These are phyloP conservation scores for Xerocomellus intermedius DNA, from an alignment of 768 basidiomycete species.

Conservation along the genomic window DNA sequence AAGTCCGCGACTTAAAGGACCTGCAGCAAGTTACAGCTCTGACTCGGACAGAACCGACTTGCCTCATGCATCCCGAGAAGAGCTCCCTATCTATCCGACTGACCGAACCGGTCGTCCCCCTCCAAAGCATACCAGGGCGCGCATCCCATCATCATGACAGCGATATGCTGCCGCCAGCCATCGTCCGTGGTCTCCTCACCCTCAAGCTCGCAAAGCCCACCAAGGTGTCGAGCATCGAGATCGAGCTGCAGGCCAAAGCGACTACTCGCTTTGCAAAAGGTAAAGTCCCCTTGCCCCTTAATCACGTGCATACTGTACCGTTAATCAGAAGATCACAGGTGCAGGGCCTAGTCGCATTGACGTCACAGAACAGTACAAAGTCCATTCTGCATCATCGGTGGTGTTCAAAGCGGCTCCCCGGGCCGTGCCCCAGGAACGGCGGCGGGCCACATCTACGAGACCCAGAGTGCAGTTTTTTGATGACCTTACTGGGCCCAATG, in stretches of 20 bases:
- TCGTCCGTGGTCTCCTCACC: conserved; percentile 65
- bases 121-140: conserved; percentile 46
- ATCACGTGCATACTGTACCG: background rate
- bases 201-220: conserved; percentile 72
- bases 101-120: conserved; percentile 73
- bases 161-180: conserved; percentile 51
- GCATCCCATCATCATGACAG: conserved; percentile 20
- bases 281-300: conserved; percentile 31
- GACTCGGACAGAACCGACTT: background rate
- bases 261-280: conserved; percentile 86
- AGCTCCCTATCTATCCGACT: conserved; percentile 56
- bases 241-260: conserved; percentile 72
- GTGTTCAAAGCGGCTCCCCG: conserved; percentile 71
- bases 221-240: conserved; percentile 80
- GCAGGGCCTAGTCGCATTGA: conserved; percentile 75
- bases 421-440: conserved; percentile 27
- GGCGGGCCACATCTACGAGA: conserved; percentile 13
- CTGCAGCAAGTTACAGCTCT: too few species aligned
- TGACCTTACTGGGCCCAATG: background rate
- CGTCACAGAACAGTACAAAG: conserved; percentile 70
- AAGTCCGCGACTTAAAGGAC: background rate
- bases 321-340: conserved; percentile 29
- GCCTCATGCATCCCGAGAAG: conserved; percentile 27
- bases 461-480: conserved; percentile 17
- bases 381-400: conserved; percentile 68